These are phyloP conservation scores for Sporothrix humicola DNA, from an alignment of 2,329 filamentous ascomycete genomes.

Conservation along the genomic window DNA sequence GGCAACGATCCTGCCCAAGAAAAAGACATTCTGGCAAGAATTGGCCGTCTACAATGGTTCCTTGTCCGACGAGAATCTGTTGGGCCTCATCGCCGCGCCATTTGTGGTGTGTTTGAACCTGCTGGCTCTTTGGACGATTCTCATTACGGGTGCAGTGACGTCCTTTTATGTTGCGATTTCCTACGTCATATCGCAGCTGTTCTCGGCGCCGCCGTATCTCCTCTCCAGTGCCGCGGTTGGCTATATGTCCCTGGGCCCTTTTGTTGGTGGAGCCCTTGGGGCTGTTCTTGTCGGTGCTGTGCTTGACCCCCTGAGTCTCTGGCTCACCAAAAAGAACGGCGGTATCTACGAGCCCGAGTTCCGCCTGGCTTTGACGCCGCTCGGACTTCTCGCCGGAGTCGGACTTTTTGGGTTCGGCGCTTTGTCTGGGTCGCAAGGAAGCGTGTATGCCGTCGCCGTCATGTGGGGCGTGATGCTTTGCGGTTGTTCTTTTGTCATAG, in stretches of 20 bases:
- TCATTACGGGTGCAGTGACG: slow-evolving; percentile 12
- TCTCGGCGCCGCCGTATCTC: background rate
- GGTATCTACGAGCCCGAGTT: slow-evolving; percentile 15
- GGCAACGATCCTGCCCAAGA: background rate
- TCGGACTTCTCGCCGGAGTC: background rate
- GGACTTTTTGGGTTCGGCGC: slow-evolving; percentile 13
- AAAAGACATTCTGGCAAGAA: slow-evolving; percentile 18
- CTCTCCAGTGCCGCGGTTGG: background rate
- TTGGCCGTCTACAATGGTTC: background rate
- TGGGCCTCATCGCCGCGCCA: background rate
- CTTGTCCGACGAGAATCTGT: background rate
- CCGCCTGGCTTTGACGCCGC: slow-evolving; percentile 1
- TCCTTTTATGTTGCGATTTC: slow-evolving; percentile 11
- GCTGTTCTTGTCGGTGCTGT: background rate
- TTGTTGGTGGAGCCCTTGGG: background rate
- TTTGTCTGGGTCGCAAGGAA: background rate
- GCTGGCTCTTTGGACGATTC: background rate
- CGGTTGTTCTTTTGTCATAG: slow-evolving; percentile 13
- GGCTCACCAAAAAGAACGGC: slow-evolving; percentile 12
- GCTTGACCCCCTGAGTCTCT: slow-evolving; percentile 3
- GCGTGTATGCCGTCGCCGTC: slow-evolving; percentile 4
- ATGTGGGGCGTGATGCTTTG: slow-evolving; percentile 24
- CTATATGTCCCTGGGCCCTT: background rate
- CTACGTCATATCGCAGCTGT: background rate
- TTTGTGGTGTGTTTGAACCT: background rate